Evolutionary conservation across 2,329 filamentous ascomycete species (phyloP).

Genomic region (Fusarium pseudonygamai): DNA sequence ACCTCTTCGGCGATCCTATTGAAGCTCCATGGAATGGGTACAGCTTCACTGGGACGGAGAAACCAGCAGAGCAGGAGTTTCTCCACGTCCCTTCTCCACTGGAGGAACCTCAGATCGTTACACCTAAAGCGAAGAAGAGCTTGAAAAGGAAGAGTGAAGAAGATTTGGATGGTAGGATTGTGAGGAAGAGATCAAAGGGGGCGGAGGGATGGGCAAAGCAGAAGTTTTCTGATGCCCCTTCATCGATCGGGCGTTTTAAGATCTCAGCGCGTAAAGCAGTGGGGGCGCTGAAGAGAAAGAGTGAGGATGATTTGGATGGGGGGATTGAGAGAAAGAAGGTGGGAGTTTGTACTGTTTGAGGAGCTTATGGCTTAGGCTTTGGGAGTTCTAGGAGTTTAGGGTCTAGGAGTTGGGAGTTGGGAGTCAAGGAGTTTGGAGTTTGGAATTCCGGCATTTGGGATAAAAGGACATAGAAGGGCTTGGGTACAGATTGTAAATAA

Average conservation of each 20-base stretch:
- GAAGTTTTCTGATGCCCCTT: background rate
- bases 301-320: background rate
- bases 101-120: background rate
- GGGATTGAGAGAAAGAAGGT: background rate
- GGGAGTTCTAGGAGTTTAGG: background rate
- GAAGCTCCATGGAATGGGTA: background rate
- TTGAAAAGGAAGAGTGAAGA: background rate
- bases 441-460: background rate
- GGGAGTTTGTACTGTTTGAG: background rate
- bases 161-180: rapidly evolving
- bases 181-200: background rate
- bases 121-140: background rate
- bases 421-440: background rate
- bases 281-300: background rate
- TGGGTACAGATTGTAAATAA: background rate
- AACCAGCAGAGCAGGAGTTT: background rate
- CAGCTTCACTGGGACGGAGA: background rate
- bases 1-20: background rate
- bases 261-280: background rate
- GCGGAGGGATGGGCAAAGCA: background rate
- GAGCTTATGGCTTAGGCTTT: background rate
- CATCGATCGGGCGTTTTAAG: rapidly evolving
- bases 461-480: too few species aligned
- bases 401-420: background rate
- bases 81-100: background rate